Evolutionary conservation across 73 alveolate species (phyloP).

Genomic region (Paramecium caudatum): DNA sequence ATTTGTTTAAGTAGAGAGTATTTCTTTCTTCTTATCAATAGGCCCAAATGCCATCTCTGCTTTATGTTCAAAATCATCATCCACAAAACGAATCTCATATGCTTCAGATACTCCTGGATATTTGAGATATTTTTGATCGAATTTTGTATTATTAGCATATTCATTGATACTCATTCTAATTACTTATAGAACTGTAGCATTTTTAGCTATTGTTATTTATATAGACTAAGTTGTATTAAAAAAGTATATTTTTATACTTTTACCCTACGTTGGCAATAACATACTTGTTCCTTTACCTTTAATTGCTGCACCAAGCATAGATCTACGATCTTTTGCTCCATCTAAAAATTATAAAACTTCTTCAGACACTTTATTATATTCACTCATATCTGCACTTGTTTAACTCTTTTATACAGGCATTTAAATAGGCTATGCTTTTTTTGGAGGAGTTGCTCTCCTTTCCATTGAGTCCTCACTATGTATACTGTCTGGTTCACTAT

Average conservation of each 20-base stretch:
- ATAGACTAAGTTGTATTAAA: slow-evolving; percentile 17
- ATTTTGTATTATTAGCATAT: not conserved
- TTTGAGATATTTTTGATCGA: slow-evolving; percentile 6
- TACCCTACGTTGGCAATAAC: not conserved
- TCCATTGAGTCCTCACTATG: not conserved
- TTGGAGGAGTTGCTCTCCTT: slow-evolving; percentile 37
- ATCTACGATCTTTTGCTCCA: not conserved
- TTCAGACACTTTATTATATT: slow-evolving; percentile 47
- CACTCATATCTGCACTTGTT: slow-evolving; percentile 41
- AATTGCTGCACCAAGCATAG: slow-evolving; percentile 28
- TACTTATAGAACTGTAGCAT: slow-evolving; percentile 24
- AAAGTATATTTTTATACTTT: slow-evolving; percentile 39
- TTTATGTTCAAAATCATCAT: slow-evolving; percentile 52
- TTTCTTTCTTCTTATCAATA: slow-evolving; percentile 45
- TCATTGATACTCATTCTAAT: not conserved
- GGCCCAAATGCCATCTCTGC: slow-evolving; percentile 66
- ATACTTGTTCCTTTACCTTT: slow-evolving; percentile 17
- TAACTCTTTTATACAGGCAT: slow-evolving; percentile 10
- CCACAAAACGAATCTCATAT: slow-evolving; percentile 27
- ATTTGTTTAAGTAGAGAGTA: slow-evolving; percentile 10
- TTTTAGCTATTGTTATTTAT: not conserved
- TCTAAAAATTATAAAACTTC: slow-evolving; percentile 46
- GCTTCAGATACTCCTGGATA: slow-evolving; percentile 29
- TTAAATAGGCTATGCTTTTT: not conserved
- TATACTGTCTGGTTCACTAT: not conserved